These are phyloP conservation scores for Neonectria faginata DNA, from an alignment of 2,329 filamentous ascomycete genomes.

Conservation along the genomic window DNA sequence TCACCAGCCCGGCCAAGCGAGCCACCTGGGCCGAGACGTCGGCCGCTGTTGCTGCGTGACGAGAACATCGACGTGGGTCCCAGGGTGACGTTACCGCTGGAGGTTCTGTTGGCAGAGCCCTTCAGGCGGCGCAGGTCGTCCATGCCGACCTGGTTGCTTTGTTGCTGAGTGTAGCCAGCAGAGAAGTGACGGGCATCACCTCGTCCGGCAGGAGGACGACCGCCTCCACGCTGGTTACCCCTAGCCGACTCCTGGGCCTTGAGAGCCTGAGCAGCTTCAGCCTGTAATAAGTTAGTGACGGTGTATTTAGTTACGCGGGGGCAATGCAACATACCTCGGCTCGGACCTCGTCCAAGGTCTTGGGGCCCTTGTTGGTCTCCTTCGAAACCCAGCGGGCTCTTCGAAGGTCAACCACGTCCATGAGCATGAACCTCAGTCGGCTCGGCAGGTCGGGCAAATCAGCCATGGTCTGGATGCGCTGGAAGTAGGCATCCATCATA, in stretches of 20 bases:
- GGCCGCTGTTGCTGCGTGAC: conserved; percentile 91
- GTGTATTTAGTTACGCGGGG: not conserved
- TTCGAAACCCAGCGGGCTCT: conserved; percentile 84
- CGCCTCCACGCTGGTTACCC: conserved; percentile 73
- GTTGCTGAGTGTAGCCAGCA: conserved; percentile 75
- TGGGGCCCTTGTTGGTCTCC: conserved; percentile 92
- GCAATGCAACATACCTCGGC: conserved; percentile 69
- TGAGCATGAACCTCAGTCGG: conserved; percentile 94
- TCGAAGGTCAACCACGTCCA: conserved; percentile 92
- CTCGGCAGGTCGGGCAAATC: conserved; percentile 84
- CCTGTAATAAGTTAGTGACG: conserved; percentile 52
- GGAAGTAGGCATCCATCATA: conserved; percentile 95
- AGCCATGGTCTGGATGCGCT: conserved; percentile 85
- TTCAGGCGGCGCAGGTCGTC: conserved; percentile 91
- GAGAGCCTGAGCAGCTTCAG: conserved; percentile 80
- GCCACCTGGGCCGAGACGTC: conserved; percentile 80
- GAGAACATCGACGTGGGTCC: conserved; percentile 89
- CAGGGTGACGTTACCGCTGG: conserved; percentile 74
- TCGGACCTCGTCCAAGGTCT: conserved; percentile 94
- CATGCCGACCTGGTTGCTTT: conserved; percentile 88
- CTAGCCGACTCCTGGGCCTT: conserved; percentile 81
- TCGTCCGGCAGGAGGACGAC: conserved; percentile 80
- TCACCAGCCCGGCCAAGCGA: conserved; percentile 80
- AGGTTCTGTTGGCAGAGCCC: conserved; percentile 66
- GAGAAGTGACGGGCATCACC: conserved; percentile 90